A percentile compares a stretch with the other conserved stretches of the same genome.
These are phyloP conservation scores for Starmera amethionina DNA, from an alignment of 805 yeast species.

Conservation along the genomic window DNA sequence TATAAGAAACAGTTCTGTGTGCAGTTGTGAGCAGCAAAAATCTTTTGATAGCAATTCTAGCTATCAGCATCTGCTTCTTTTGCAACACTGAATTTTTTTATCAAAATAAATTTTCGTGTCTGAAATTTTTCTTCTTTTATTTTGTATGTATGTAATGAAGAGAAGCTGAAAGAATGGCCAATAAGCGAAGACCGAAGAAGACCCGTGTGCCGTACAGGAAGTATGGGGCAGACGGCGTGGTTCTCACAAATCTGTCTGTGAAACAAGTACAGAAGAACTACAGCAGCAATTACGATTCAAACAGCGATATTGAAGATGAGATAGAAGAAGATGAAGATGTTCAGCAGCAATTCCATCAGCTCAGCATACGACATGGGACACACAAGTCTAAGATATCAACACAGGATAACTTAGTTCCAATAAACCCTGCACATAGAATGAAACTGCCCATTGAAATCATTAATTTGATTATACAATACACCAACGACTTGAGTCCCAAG, in stretches of 20 bases:
- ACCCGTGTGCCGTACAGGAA: conserved; percentile 69
- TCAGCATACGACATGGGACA: not conserved
- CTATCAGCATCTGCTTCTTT: too few species aligned
- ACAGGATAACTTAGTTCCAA: too few species aligned
- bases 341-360: conserved; percentile 1
- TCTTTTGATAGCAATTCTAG: too few species aligned
- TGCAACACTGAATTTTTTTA: too few species aligned
- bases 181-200: conserved; percentile 81
- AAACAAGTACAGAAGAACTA: too few species aligned
- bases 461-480: conserved; percentile 19
- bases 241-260: too few species aligned
- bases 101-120: too few species aligned
- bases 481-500: conserved; percentile 31
- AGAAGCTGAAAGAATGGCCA: conserved; percentile 45
- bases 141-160: too few species aligned
- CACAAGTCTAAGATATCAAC: not conserved
- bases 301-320: conserved; percentile 16
- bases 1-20: not conserved
- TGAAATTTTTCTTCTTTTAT: too few species aligned
- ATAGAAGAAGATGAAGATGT: conserved; percentile 16
- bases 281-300: too few species aligned
- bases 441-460: conserved; percentile 21
- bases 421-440: conserved; percentile 2
- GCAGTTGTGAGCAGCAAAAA: not conserved
- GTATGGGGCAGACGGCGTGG: conserved; percentile 41